Conservation (phyloP, 805 yeast species). For the Candida ovalis region DNA sequence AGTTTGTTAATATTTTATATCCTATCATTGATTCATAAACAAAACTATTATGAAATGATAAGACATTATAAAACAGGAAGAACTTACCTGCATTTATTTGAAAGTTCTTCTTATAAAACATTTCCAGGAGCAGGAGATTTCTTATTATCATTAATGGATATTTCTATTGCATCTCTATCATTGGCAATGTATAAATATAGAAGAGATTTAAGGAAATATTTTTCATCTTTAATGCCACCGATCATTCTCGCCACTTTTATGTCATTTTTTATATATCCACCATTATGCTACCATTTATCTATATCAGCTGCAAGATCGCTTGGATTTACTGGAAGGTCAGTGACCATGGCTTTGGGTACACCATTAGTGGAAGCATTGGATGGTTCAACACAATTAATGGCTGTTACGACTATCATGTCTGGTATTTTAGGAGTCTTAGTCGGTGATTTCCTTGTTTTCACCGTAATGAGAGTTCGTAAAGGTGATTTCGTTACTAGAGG, state of each 20-base stretch:
- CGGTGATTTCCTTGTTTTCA: slow-evolving; percentile 50
- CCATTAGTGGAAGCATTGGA: slow-evolving; percentile 65
- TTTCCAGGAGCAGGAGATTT: slow-evolving; percentile 86
- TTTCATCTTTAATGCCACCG: slow-evolving; percentile 57
- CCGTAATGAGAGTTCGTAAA: slow-evolving; percentile 44
- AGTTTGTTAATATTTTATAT: slow-evolving; percentile 62
- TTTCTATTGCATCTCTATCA: slow-evolving; percentile 70
- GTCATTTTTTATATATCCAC: slow-evolving; percentile 67
- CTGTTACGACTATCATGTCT: slow-evolving; percentile 71
- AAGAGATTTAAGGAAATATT: slow-evolving; percentile 55
- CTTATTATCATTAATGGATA: slow-evolving; percentile 65
- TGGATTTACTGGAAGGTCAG: slow-evolving; percentile 77
- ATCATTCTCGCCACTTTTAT: slow-evolving; percentile 50
- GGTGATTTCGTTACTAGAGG: slow-evolving; percentile 75
- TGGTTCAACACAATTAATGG: slow-evolving; percentile 70
- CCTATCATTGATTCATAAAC: slow-evolving; percentile 48
- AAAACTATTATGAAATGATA: slow-evolving; percentile 50
- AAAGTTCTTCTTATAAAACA: slow-evolving; percentile 30
- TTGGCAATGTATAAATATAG: slow-evolving; percentile 77
- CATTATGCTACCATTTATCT: slow-evolving; percentile 61
- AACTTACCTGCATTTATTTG: slow-evolving; percentile 57
- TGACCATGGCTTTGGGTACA: slow-evolving; percentile 74
- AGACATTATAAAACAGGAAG: slow-evolving; percentile 64
- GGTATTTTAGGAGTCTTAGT: slow-evolving; percentile 73
- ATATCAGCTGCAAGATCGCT: slow-evolving; percentile 56